These are phyloP conservation scores for Picea abies DNA, from an alignment of 83 land plant genomes.

Conservation along the genomic window DNA sequence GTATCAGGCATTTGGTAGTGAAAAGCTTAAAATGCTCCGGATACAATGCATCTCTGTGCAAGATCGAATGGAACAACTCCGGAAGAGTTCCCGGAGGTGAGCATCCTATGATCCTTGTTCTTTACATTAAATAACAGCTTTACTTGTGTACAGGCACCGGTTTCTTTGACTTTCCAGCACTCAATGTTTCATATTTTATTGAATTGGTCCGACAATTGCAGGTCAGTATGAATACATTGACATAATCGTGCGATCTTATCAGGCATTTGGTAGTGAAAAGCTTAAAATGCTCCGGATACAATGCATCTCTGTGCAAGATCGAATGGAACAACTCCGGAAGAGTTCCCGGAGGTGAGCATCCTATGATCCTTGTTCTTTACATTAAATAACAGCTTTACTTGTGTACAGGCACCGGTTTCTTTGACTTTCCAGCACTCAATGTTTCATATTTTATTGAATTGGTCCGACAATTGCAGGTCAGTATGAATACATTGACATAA, in stretches of 20 bases:
- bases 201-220: constrained; percentile 23
- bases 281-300: constrained; percentile 64
- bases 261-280: constrained; percentile 65
- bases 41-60: constrained; percentile 90
- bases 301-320: constrained; percentile 84
- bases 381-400: neutral
- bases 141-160: neutral
- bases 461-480: constrained; percentile 59
- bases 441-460: neutral
- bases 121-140: neutral
- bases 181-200: neutral
- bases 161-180: too few species aligned
- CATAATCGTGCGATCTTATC: constrained; percentile 49
- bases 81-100: constrained; percentile 92
- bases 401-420: too few species aligned
- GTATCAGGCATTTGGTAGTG: constrained; percentile 61
- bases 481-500: constrained; percentile 91
- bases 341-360: constrained; percentile 81
- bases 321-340: constrained; percentile 72
- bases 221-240: constrained; percentile 97
- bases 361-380: too few species aligned
- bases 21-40: constrained; percentile 67
- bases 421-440: too few species aligned
- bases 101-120: too few species aligned
- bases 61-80: constrained; percentile 63